These are phyloP conservation scores for Sporothrix pseudoabietina DNA, from an alignment of 2,329 filamentous ascomycete species.

Conservation along the genomic window DNA sequence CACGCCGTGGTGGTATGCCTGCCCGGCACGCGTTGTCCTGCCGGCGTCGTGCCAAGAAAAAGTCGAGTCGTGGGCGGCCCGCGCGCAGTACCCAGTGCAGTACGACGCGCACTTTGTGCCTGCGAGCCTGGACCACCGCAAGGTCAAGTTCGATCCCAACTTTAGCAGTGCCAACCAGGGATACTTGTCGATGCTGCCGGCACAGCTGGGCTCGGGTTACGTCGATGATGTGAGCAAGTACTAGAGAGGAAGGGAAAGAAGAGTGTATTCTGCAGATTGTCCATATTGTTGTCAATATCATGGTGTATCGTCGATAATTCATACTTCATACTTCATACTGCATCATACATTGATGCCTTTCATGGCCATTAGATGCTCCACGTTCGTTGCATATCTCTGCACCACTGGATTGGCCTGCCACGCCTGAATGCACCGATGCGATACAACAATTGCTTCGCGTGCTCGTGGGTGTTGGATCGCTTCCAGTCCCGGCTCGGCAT, in stretches of 20 bases:
- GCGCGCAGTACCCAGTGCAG: slow-evolving; percentile 22
- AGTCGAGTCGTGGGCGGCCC: neutral
- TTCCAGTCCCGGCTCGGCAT: slow-evolving; percentile 27
- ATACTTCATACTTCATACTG: neutral
- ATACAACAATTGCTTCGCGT: neutral
- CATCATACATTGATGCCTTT: neutral
- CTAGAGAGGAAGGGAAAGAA: neutral
- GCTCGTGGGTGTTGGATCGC: slow-evolving; percentile 27
- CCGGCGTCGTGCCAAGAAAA: slow-evolving; percentile 9
- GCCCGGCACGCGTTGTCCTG: slow-evolving; percentile 32
- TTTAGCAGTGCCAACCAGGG: slow-evolving; percentile 37
- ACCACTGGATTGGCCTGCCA: slow-evolving; percentile 12
- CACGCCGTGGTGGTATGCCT: slow-evolving; percentile 46
- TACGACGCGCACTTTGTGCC: slow-evolving; percentile 35
- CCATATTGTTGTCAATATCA: neutral
- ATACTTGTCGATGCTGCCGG: slow-evolving; percentile 33
- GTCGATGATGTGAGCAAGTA: slow-evolving; percentile 20
- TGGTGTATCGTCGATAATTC: neutral
- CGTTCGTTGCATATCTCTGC: neutral
- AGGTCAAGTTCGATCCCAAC: slow-evolving; percentile 38
- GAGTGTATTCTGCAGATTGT: neutral
- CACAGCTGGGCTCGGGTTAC: neutral
- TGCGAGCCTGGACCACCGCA: slow-evolving; percentile 35
- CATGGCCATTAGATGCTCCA: slow-evolving; percentile 5
- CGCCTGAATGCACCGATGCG: slow-evolving; percentile 5